phyloP scores from a whole-genome alignment of 257 asterid species.

The Nemophila menziesii region DNA sequence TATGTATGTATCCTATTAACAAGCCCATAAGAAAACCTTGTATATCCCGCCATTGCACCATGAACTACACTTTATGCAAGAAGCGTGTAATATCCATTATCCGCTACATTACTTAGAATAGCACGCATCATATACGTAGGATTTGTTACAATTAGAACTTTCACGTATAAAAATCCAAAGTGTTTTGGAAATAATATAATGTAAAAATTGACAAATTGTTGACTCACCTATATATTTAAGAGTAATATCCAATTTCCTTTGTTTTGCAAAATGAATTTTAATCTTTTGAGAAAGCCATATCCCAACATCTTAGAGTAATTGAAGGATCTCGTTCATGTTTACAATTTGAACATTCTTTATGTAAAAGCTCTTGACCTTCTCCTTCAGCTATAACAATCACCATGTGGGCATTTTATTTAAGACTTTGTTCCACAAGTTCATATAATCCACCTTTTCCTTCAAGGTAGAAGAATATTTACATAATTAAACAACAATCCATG shows the following conservation, averaged over 20 bases:
- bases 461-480: constrained; percentile 8
- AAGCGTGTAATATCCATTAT: too few species aligned
- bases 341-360: constrained; percentile 4
- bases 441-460: constrained; percentile 11
- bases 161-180: constrained; percentile 3
- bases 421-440: constrained; percentile 4
- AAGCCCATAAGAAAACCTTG: constrained; percentile 53
- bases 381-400: constrained; percentile 15
- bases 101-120: too few species aligned
- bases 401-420: constrained; percentile 12
- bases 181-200: constrained; percentile 5
- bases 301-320: constrained; percentile 13
- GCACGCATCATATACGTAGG: too few species aligned
- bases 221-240: constrained; percentile 61
- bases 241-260: constrained; percentile 26
- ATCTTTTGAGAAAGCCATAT: constrained; percentile 9
- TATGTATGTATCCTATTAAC: constrained; percentile 54
- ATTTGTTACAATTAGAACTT: constrained; percentile 39
- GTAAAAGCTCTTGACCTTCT: constrained; percentile 9
- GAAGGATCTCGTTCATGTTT: constrained; percentile 13
- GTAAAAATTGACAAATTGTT: constrained; percentile 1
- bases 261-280: constrained; percentile 21
- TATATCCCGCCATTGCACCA: constrained; percentile 74
- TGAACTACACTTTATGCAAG: constrained; percentile 80
- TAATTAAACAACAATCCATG: constrained; percentile 14